Conservation (phyloP, 2,329 filamentous ascomycete species). For the Penicillium sp. region DNA sequence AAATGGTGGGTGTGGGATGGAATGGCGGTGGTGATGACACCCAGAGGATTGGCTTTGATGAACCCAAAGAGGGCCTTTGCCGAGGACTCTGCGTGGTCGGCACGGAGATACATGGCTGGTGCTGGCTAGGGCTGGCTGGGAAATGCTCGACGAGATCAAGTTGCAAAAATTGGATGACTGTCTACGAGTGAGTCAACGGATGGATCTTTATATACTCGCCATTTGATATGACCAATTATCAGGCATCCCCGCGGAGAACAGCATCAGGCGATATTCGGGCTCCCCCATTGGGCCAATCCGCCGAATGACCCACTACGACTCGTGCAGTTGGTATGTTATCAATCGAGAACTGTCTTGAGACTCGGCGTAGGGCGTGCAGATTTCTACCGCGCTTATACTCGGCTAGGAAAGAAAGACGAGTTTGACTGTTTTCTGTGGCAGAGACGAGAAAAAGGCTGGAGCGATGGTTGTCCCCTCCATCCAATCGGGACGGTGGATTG, state of each 20-base stretch:
- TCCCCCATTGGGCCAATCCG: neutral
- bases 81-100: slow-evolving; percentile 55
- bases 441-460: neutral
- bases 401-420: neutral
- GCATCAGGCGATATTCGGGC: neutral
- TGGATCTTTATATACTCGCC: neutral
- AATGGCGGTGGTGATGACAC: slow-evolving; percentile 65
- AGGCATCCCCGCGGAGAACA: neutral
- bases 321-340: neutral
- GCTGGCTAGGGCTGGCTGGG: neutral
- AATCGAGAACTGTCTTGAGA: neutral
- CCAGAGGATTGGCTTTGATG: slow-evolving; percentile 62
- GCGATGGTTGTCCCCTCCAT: neutral
- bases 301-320: neutral
- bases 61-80: slow-evolving; percentile 56
- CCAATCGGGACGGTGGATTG: neutral
- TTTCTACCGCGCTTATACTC: neutral
- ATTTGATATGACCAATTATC: neutral
- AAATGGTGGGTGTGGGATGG: slow-evolving; percentile 51
- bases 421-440: neutral
- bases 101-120: slow-evolving; percentile 60
- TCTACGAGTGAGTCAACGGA: slow-evolving; percentile 1
- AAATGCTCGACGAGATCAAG: neutral
- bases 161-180: neutral
- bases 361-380: neutral